Percentiles rank a stretch among this genome's conserved stretches.
Evolutionary conservation across 345 rosid species (phyloP).

Genomic region (Microcos paniculata): DNA sequence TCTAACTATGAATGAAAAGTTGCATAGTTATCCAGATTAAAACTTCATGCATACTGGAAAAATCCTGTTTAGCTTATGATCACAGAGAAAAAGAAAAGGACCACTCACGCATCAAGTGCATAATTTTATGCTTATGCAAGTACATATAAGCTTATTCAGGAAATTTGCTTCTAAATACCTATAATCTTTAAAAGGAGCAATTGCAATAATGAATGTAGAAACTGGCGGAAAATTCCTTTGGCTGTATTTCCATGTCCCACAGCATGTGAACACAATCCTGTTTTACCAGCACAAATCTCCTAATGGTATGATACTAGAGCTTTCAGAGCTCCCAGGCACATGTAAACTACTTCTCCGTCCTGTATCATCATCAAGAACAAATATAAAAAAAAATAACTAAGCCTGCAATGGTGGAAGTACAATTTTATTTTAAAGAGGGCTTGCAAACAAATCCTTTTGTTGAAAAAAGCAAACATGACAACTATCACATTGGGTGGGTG

Average conservation of each 20-base stretch:
- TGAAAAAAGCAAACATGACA: neutral
- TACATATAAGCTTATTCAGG: neutral
- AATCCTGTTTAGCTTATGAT: too few species aligned
- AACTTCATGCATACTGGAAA: too few species aligned
- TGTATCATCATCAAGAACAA: slow-evolving; percentile 26
- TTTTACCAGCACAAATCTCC: slow-evolving; percentile 57
- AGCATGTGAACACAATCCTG: slow-evolving; percentile 75
- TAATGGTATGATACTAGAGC: slow-evolving; percentile 92
- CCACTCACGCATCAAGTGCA: neutral
- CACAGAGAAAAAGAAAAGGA: neutral
- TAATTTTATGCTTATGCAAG: neutral
- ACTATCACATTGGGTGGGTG: neutral
- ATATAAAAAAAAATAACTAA: slow-evolving; percentile 2
- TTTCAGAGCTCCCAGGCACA: slow-evolving; percentile 86
- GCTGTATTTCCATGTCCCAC: slow-evolving; percentile 51
- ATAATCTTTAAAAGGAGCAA: slow-evolving; percentile 88
- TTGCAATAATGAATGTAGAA: slow-evolving; percentile 70
- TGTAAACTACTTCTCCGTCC: slow-evolving; percentile 83
- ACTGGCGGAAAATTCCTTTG: slow-evolving; percentile 73
- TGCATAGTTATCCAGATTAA: too few species aligned
- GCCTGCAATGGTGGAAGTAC: neutral
- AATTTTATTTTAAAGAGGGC: neutral
- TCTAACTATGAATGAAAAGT: too few species aligned
- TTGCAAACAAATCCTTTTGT: neutral
- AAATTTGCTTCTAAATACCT: slow-evolving; percentile 43